Evolutionary conservation across 306 rosid species (phyloP), one percentile per base, ranked within the genome.

Genomic region (Cucumis melo): DNA sequence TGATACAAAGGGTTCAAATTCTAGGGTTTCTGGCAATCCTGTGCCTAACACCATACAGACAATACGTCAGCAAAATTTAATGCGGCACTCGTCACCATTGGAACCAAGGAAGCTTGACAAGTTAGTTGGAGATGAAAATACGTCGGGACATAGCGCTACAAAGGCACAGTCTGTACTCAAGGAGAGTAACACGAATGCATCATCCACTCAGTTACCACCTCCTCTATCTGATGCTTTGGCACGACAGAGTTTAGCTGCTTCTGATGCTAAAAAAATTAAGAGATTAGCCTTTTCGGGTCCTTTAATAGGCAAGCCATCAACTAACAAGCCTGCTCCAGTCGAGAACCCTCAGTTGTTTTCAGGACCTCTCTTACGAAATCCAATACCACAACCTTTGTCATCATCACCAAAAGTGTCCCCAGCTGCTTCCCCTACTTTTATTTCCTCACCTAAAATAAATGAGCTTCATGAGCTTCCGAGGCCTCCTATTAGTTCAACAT

Each of bases 391-490:
- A 83, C 91, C 91, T 78, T 79, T 86, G 13, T 86, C 91, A 48
- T 82, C 93, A 76, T 80, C 98, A 46, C 96, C 97, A 32, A 91
- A 83, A 85, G 82, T 65, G 56, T 91, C 97, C 78, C 91, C 89
- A 36, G 82, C 59, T 84, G 84, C 91, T 77, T 94, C 96, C 29
- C 97, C 97, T 64, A 88, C 96, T 61, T 80, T 89, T 74, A 32
- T 74, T 74, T 90, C 99, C 67, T 86, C 99, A 0, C 98, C 98
- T 65, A 89, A 87, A 80, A 95, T 95, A 78, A 92, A 94, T 50
- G 99, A 95, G 89, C 98, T 95, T 85, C 98, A 95, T 71, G 99
- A 92, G 83, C 97, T 95, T 82, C 99, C 99, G 1, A 86, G 93
- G 84, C 98, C 99, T 79, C 99, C 98, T 27, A 70, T 79, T 77